phyloP scores from a whole-genome alignment of 2,329 filamentous ascomycete species.

The Cordyceps sp. region DNA sequence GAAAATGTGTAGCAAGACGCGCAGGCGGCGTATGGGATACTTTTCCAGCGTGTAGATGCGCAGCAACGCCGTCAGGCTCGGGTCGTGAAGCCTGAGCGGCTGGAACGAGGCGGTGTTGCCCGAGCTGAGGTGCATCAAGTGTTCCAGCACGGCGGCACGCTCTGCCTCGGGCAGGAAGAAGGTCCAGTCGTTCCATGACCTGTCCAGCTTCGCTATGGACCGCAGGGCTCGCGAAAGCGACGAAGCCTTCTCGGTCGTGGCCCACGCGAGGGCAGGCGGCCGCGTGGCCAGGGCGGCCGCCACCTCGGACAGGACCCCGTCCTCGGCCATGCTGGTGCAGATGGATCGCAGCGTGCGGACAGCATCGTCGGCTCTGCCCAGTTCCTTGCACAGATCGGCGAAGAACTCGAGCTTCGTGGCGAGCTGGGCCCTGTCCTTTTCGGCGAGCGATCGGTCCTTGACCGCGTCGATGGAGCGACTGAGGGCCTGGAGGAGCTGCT shows the following conservation, averaged over 20 bases:
- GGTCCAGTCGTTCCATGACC: constrained; percentile 39
- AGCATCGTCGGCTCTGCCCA: constrained; percentile 38
- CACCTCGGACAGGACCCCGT: constrained; percentile 38
- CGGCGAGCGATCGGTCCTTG: constrained; percentile 31
- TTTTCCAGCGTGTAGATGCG: constrained; percentile 30
- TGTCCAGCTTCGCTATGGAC: constrained; percentile 41
- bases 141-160: constrained; percentile 41
- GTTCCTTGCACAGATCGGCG: constrained; percentile 39
- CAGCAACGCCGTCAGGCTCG: constrained; percentile 28
- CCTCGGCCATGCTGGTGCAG: constrained; percentile 42
- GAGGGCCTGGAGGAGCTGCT: constrained; percentile 36
- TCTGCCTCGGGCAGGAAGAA: constrained; percentile 32
- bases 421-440: constrained; percentile 43
- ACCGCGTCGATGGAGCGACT: constrained; percentile 48
- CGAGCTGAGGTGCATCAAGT: constrained; percentile 35
- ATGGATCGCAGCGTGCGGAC: constrained; percentile 41
- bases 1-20: constrained; percentile 32
- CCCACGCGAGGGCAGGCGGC: constrained; percentile 37
- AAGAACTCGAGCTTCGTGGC: constrained; percentile 49
- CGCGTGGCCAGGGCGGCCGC: constrained; percentile 28
- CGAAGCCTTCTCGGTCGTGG: constrained; percentile 27
- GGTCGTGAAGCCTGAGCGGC: constrained; percentile 24
- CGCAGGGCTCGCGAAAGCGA: constrained; percentile 41
- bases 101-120: constrained; percentile 16
- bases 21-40: constrained; percentile 34